Conservation (phyloP, 371 early-diverging fungal species). For the Capniomyces stellatus region DNA sequence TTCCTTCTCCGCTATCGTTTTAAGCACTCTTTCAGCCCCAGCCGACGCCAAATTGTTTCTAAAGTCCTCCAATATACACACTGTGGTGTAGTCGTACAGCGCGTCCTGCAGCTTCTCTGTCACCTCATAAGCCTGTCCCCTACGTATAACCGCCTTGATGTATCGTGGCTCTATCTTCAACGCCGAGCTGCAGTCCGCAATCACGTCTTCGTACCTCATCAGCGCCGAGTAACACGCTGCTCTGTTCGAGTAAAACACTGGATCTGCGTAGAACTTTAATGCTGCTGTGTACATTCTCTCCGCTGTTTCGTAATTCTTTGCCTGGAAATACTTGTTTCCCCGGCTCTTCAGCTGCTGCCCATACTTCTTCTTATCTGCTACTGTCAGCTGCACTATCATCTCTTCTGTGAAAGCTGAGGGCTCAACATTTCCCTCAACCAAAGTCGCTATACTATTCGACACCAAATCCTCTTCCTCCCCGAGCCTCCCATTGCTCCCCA, state of each 20-base stretch:
- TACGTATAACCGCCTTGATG: conserved; percentile 63
- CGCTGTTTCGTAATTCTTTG: conserved; percentile 67
- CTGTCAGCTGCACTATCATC: conserved; percentile 34
- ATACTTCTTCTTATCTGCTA: conserved; percentile 37
- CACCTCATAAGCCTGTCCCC: conserved; percentile 66
- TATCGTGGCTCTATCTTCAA: conserved; percentile 55
- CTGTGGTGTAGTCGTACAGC: conserved; percentile 73
- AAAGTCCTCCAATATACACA: conserved; percentile 86
- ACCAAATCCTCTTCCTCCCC: conserved; percentile 5
- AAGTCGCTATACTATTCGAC: conserved; percentile 6
- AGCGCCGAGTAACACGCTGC: conserved; percentile 76
- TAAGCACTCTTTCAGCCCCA: conserved; percentile 77
- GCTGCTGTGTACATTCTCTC: conserved; percentile 75
- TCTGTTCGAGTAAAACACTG: conserved; percentile 84
- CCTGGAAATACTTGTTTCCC: conserved; percentile 73
- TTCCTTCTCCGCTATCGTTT: conserved; percentile 54
- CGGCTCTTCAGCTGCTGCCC: conserved; percentile 59
- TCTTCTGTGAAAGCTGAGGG: conserved; percentile 34
- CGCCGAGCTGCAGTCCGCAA: conserved; percentile 44
- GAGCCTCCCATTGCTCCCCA: not conserved
- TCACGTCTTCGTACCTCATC: conserved; percentile 45
- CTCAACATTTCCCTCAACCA: conserved; percentile 17
- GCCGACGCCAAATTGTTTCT: conserved; percentile 58
- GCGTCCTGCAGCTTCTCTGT: conserved; percentile 46
- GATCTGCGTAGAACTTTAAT: conserved; percentile 51